Conservation (phyloP, 768 basidiomycete species). For the Rhodosporidiobolus odoratus region DNA sequence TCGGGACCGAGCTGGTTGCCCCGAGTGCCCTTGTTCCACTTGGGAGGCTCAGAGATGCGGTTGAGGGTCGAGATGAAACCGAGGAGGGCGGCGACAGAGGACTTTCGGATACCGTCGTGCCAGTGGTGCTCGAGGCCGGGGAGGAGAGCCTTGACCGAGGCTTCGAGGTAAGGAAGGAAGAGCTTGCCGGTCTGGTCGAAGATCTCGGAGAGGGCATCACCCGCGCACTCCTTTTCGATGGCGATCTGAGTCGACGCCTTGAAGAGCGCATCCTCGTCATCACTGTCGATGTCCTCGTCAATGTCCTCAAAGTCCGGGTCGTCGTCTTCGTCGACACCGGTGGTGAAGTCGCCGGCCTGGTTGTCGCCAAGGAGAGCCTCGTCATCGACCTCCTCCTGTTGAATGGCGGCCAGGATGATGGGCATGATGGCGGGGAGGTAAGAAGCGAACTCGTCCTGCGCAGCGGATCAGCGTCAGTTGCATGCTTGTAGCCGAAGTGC, state of each 20-base stretch:
- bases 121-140: constrained; percentile 72
- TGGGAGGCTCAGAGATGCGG: constrained; percentile 70
- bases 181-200: constrained; percentile 73
- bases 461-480: too few species aligned
- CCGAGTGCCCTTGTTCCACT: constrained; percentile 70
- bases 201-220: constrained; percentile 86
- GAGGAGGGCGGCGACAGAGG: constrained; percentile 77
- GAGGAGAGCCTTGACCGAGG: constrained; percentile 70
- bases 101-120: constrained; percentile 96
- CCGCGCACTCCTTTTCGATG: constrained; percentile 98
- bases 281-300: constrained; percentile 39
- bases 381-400: constrained; percentile 63
- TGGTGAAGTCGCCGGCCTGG: constrained; percentile 42
- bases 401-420: constrained; percentile 55
- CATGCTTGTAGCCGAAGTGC: too few species aligned
- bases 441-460: constrained; percentile 73
- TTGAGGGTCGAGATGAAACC: constrained; percentile 87
- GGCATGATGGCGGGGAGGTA: constrained; percentile 84
- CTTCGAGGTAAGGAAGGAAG: constrained; percentile 88
- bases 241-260: constrained; percentile 83
- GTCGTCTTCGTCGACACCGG: constrained; percentile 58
- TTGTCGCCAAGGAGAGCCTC: constrained; percentile 45
- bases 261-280: constrained; percentile 50
- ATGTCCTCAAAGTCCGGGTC: constrained; percentile 56
- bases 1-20: constrained; percentile 40